Base-by-base conservation (phyloP, 2,329 filamentous ascomycete genomes). In the Pseudogymnoascus sp. region DNA sequence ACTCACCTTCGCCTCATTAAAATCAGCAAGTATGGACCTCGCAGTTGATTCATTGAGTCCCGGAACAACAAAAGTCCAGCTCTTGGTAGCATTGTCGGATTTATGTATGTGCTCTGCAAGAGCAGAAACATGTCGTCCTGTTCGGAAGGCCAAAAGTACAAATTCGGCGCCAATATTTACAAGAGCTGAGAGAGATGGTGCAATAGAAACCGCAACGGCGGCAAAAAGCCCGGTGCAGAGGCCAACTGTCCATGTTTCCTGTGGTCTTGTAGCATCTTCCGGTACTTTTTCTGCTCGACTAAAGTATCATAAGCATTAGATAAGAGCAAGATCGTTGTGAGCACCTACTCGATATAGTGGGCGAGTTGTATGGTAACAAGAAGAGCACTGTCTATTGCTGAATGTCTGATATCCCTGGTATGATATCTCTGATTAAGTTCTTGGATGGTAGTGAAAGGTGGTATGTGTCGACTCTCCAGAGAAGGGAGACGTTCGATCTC, bases 181-280 rank as follows among this genome's bases (percentile, higher is more conserved):
- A 36, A 90, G 76, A 55, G 84, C 79, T 16, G 82, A 83, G 58
- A 88, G 75, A 5, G 84, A 86, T 64, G 81, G 82, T 33, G 86
- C 81, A 22, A 83, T 85, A 11, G 86, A 82, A 62, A 89, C 82
- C 14, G 85, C 87, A 11, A 83, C 78, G n/a, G 84, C 87, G n/a
- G 87, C 86, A 68, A 90, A 83, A 22, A 88, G 78, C 60, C 87
- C 87, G 41, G 85, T 88, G 77, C 87, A 89, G 45, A 90, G 80
- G 63, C 86, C 87, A 28, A 88, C 79, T 23, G 86, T 77, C 69
- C 81, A 76, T 12, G 79, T 82, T 75, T 84, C 73, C 69, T 78
- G 70, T 71, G 79, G 72, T 69, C 75, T 65, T 70, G 82, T 71
- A 73, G 76, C 74, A 80, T 84, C 76, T 72, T 80, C 71, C 74